Evolutionary conservation across 106 monocot genomes (phyloP).

Genomic region (Ottelia alismoides): DNA sequence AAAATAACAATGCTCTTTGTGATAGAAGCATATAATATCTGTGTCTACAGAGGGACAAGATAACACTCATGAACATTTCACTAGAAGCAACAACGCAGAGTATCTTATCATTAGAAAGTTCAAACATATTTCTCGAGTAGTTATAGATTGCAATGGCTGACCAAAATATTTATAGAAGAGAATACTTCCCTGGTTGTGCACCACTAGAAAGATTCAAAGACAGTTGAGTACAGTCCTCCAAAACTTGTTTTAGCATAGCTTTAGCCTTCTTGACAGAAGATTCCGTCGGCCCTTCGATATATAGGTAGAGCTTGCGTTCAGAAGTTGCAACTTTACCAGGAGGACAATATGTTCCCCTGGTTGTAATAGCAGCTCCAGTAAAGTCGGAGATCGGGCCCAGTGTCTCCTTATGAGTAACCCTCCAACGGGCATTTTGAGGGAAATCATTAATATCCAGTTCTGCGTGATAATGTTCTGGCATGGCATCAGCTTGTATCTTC

Average conservation of each 20-base stretch:
- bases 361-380: constrained; percentile 92
- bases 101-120: too few relatives aligned
- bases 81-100: too few relatives aligned
- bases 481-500: constrained; percentile 93
- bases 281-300: constrained; percentile 88
- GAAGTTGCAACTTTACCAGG: constrained; percentile 59
- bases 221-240: constrained; percentile 70
- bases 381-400: constrained; percentile 85
- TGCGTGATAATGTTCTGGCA: constrained; percentile 91
- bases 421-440: constrained; percentile 95
- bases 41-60: too few relatives aligned
- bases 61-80: too few relatives aligned
- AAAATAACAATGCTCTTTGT: too few relatives aligned
- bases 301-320: constrained; percentile 81
- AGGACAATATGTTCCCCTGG: constrained; percentile 68
- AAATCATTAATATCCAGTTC: constrained; percentile 96
- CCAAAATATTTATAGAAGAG: constrained; percentile 49
- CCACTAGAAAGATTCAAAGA: constrained; percentile 68
- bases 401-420: constrained; percentile 92
- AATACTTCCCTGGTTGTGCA: constrained; percentile 84
- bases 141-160: too few relatives aligned
- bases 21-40: too few relatives aligned
- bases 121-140: too few relatives aligned
- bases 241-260: constrained; percentile 70
- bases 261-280: constrained; percentile 94